Evolutionary conservation across 495 filamentous ascomycete species (phyloP).

Genomic region (Emericellopsis terricola): DNA sequence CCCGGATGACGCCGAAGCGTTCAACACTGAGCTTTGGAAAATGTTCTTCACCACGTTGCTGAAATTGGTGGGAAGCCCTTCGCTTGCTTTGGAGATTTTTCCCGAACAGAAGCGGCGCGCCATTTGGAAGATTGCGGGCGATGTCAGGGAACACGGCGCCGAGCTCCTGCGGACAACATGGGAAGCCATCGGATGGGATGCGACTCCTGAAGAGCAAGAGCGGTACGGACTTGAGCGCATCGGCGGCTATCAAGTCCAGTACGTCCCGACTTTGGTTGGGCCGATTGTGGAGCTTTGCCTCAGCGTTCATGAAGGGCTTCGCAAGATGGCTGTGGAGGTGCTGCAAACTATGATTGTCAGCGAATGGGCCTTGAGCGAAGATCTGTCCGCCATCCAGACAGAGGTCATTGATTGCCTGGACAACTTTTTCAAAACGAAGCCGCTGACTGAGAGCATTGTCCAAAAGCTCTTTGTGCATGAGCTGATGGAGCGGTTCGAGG

Average conservation of each 20-base stretch:
- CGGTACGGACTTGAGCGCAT: slow-evolving; percentile 67
- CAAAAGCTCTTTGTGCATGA: slow-evolving; percentile 89
- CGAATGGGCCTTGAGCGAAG: slow-evolving; percentile 93
- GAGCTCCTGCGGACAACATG: slow-evolving; percentile 68
- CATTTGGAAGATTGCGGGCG: slow-evolving; percentile 97
- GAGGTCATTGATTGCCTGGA: slow-evolving; percentile 96
- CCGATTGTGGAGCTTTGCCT: slow-evolving; percentile 89
- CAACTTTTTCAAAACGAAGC: slow-evolving; percentile 73
- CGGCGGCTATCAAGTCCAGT: slow-evolving; percentile 96
- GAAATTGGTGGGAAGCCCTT: slow-evolving; percentile 73
- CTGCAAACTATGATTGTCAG: slow-evolving; percentile 95
- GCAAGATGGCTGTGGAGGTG: slow-evolving; percentile 80
- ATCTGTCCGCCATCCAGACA: slow-evolving; percentile 79
- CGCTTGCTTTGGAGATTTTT: slow-evolving; percentile 85
- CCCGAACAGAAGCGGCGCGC: slow-evolving; percentile 90
- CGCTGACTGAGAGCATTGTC: slow-evolving; percentile 68
- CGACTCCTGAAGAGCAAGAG: slow-evolving; percentile 48
- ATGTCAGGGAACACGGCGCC: slow-evolving; percentile 84
- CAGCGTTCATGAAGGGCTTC: slow-evolving; percentile 82
- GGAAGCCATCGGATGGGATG: slow-evolving; percentile 97
- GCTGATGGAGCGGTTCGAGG: slow-evolving; percentile 63
- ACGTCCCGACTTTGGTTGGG: slow-evolving; percentile 77
- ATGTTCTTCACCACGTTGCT: slow-evolving; percentile 79
- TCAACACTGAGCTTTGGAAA: slow-evolving; percentile 88
- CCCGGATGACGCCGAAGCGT: slow-evolving; percentile 81